Evolutionary conservation across 164 flowering plant genomes (phyloP).

Genomic region (Nelumbo lutea): DNA sequence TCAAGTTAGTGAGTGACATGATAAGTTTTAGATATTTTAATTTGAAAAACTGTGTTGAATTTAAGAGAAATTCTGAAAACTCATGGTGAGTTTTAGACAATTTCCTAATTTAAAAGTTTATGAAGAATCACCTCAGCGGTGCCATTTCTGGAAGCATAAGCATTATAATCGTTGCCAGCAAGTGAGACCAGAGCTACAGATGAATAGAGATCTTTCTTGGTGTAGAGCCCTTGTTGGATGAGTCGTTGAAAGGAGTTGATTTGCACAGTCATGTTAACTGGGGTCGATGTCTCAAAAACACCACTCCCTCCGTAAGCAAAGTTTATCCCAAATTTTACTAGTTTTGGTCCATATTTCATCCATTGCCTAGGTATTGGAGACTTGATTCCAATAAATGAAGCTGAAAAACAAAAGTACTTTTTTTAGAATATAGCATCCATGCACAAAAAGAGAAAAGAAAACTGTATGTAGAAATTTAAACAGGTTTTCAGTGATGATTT

Average conservation of each 20-base stretch:
- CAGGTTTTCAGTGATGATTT: too few species aligned
- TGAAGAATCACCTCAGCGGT: constrained; percentile 33
- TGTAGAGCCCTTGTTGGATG: constrained; percentile 27
- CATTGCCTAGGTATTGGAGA: constrained; percentile 62
- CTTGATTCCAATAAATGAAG: constrained; percentile 37
- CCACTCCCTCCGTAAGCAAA: constrained; percentile 90
- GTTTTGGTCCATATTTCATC: constrained; percentile 26
- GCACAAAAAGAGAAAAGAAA: too few species aligned
- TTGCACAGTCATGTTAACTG: constrained; percentile 83
- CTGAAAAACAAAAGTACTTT: constrained; percentile 6
- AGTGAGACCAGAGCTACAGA: constrained; percentile 58
- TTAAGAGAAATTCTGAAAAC: too few species aligned
- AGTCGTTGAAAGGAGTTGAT: constrained; percentile 49
- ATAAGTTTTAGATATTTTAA: too few species aligned
- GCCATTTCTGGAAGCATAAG: constrained; percentile 33
- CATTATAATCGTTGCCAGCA: constrained; percentile 73
- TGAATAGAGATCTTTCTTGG: constrained; percentile 27
- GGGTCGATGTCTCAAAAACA: constrained; percentile 51
- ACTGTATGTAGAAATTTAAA: too few species aligned
- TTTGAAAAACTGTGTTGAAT: too few species aligned
- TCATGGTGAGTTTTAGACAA: too few species aligned
- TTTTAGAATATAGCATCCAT: too few species aligned
- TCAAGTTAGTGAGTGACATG: too few species aligned
- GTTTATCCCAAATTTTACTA: constrained; percentile 53
- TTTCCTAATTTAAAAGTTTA: too few species aligned